Evolutionary conservation across 2,329 filamentous ascomycete species (phyloP).

Genomic region (Xylariaceae sp.): DNA sequence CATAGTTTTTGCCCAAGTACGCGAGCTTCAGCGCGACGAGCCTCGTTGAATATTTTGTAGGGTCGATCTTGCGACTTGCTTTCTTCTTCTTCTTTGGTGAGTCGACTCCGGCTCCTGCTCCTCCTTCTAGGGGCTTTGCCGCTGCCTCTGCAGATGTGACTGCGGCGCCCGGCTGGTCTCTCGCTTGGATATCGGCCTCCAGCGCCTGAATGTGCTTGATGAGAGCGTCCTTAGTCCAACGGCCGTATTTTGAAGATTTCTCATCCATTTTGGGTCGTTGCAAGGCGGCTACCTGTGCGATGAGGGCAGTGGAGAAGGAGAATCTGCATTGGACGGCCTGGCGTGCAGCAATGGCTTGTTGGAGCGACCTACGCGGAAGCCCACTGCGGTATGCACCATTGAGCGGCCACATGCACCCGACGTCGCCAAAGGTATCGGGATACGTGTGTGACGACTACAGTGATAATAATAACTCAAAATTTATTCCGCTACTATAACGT

Average conservation of each 20-base stretch:
- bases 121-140: constrained; percentile 40
- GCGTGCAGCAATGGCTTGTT: constrained; percentile 15
- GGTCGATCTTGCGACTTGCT: constrained; percentile 67
- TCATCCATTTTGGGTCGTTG: constrained; percentile 33
- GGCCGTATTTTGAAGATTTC: constrained; percentile 57
- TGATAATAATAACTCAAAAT: neutral
- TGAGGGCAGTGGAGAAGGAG: constrained; percentile 33
- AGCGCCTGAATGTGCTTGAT: constrained; percentile 71
- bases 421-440: neutral
- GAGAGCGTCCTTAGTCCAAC: constrained; percentile 72
- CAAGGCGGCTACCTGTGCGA: neutral
- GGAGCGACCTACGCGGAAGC: constrained; percentile 28
- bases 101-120: constrained; percentile 45
- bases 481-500: neutral
- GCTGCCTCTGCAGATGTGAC: constrained; percentile 1
- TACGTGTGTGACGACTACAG: neutral
- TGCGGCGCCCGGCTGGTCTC: constrained; percentile 11
- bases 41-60: constrained; percentile 80
- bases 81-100: constrained; percentile 49
- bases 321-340: constrained; percentile 28
- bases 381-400: constrained; percentile 29
- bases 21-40: constrained; percentile 91
- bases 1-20: constrained; percentile 89
- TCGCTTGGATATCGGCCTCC: constrained; percentile 58
- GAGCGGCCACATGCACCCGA: constrained; percentile 35